Percentiles rank a stretch among this genome's conserved stretches.
Conservation (phyloP, 192 early-diverging fungal genomes). For the Podila epicladia region DNA sequence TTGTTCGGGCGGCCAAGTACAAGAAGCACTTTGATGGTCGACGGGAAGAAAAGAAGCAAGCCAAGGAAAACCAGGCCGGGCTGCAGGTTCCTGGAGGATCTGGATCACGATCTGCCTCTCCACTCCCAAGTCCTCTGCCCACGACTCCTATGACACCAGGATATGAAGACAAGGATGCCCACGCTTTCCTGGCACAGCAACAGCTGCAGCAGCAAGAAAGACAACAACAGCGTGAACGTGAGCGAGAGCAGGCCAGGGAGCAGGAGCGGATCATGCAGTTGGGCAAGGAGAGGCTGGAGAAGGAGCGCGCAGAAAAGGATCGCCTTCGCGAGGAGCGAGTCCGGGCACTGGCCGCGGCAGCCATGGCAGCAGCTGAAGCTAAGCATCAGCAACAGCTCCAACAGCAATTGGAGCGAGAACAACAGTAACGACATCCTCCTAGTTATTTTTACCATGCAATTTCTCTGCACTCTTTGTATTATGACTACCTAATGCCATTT, state of each 20-base stretch:
- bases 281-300: slow-evolving; percentile 44
- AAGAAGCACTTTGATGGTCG: slow-evolving; percentile 51
- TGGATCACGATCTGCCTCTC: not conserved
- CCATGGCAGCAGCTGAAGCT: slow-evolving; percentile 43
- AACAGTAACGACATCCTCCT: not conserved
- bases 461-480: too few relatives aligned
- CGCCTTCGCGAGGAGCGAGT: slow-evolving; percentile 44
- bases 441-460: not conserved
- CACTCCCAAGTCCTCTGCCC: not conserved
- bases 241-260: slow-evolving; percentile 22
- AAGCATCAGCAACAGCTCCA: slow-evolving; percentile 43
- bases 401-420: slow-evolving; percentile 13
- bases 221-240: slow-evolving; percentile 18
- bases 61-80: slow-evolving; percentile 2
- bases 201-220: slow-evolving; percentile 22
- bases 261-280: slow-evolving; percentile 48
- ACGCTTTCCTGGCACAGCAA: slow-evolving; percentile 23
- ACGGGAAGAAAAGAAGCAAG: slow-evolving; percentile 26
- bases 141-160: not conserved
- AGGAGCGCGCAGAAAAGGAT: slow-evolving; percentile 40
- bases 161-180: slow-evolving; percentile 14
- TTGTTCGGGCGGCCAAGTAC: slow-evolving; percentile 40
- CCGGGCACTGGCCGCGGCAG: slow-evolving; percentile 44
- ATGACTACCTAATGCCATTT: too few relatives aligned
- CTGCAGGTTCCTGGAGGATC: slow-evolving; percentile 3